Base-by-base conservation (phyloP, 2,329 filamentous ascomycete species). In the Colletotrichum sp. region DNA sequence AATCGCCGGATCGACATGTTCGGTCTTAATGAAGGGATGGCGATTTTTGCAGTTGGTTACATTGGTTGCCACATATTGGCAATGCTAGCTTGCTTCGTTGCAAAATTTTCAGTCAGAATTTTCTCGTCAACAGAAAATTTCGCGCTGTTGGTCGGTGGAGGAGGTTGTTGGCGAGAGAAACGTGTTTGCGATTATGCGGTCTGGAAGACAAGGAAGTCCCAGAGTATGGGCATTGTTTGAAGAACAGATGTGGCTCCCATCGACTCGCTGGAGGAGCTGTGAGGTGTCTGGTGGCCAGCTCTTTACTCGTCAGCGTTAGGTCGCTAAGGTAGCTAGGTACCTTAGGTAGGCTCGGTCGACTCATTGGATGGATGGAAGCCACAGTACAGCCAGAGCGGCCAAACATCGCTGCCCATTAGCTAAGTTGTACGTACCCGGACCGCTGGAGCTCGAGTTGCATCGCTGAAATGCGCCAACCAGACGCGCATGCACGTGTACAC, bases 401-500 rank as follows among this genome's bases (percentile, higher is more conserved):
- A 30, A 67, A 34, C 13, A 61, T 27, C 32, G 25, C 43, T 27
- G 56, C n/a, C n/a, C 43, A 64, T 52, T 27, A 66, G 34, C 25
- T 39, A 68, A 62, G 25, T 69, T 28, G 43, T 68, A 73, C 64
- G 70, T 73, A 73, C 70, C 43, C 30, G 60, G 70, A 55, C 58
- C 28, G 43, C 70, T 68, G 70, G 43, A 68, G 64, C 69, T 67
- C 65, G 43, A 66, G 72, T 61, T 62, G 55, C 72, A 55, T 56
- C 69, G 64, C 61, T 71, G 68, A 69, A 56, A 62, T 73, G 74
- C 74, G 58, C 48, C 58, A 61, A 69, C 70, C 66, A 75, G 66
- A 76, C 74, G 66, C 74, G 74, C 72, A 34, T 39, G 70, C 74
- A 76, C 74, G 66, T 66, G 74, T 74, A 56, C 56, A 70, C 58